Base-by-base conservation (phyloP, 2,329 filamentous ascomycete genomes). In the Aspergillus pseudoviridinutans region DNA sequence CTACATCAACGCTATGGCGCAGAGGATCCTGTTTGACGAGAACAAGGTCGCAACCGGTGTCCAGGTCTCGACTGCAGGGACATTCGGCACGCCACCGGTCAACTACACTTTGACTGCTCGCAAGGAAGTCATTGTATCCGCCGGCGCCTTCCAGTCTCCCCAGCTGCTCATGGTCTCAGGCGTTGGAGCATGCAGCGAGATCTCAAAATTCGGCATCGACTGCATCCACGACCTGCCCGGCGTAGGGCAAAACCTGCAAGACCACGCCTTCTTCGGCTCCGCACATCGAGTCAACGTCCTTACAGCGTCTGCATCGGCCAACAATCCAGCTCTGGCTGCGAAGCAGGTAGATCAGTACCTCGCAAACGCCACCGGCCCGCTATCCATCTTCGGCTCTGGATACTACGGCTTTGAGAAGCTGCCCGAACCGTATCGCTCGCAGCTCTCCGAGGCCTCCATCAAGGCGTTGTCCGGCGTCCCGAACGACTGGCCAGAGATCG, bases 161-260 rank as follows among this genome's bases (percentile, higher is more conserved):
- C 60, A 60, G 24, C 51, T 62, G n/a, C 50, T 62, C 3, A 58
- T 62, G 58, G 60, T 62, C 1, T 64, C 62, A 12, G 62, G 62
- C 5, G 55, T 64, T 17, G 62, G 62, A 10, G 32, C 56, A 4
- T 61, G 60, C 28, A 66, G 63, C 1, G 64, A 69, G 6, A 56
- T 70, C 17, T 24, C 53, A 12, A 46, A 42, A 9, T 54, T 63
- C 46, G 50, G 35, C 10, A 65, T 66, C 49, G 58, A 59, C 8
- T 59, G 57, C 41, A 46, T 64, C 32, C 29, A 52, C 14, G 47
- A 68, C 50, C 59, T 61, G 7, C 62, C 63, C 2, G 66, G 66
- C 17, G 66, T 69, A 2, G 66, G 66, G 27, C 57, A 66, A 61
- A 79, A 80, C 54, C 71, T 84, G 60, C 73, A 74, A 58, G 81